Conservation (phyloP, 1,284 basidiomycete genomes). For the Athelia sp. region DNA sequence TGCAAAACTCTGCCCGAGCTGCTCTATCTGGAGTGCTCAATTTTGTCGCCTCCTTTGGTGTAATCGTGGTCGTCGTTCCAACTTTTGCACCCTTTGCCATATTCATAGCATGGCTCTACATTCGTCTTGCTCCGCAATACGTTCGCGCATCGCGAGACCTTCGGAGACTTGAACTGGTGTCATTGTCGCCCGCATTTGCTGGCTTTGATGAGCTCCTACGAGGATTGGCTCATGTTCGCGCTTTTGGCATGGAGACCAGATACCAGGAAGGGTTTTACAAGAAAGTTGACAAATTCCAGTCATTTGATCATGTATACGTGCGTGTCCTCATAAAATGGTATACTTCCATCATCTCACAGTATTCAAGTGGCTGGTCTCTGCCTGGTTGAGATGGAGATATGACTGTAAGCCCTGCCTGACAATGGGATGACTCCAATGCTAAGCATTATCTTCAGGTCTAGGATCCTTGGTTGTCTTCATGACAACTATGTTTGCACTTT, state of each 20-base stretch:
- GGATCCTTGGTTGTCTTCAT: constrained; percentile 74
- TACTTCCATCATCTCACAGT: constrained; percentile 7
- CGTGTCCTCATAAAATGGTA: constrained; percentile 19
- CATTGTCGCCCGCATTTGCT: constrained; percentile 65
- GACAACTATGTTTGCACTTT: constrained; percentile 70
- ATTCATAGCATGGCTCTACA: constrained; percentile 68
- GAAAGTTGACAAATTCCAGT: constrained; percentile 75
- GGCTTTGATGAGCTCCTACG: constrained; percentile 77
- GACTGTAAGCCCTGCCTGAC: constrained; percentile 44
- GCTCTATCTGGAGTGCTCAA: constrained; percentile 55
- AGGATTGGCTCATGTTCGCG: constrained; percentile 75
- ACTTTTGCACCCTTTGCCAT: constrained; percentile 66
- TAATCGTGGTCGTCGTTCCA: constrained; percentile 63
- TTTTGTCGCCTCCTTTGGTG: constrained; percentile 61
- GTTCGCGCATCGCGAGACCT: constrained; percentile 68
- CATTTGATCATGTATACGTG: constrained; percentile 68
- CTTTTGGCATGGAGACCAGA: constrained; percentile 74
- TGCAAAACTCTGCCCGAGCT: constrained; percentile 52
- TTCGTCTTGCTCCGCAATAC: constrained; percentile 65
- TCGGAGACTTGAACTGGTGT: constrained; percentile 65
- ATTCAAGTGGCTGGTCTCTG: constrained; percentile 57
- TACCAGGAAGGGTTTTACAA: constrained; percentile 73
- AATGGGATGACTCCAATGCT: constrained; percentile 2
- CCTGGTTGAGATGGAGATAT: constrained; percentile 70
- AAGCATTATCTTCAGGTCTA: constrained; percentile 38